A percentile compares a stretch with the other conserved stretches of the same genome.
Evolutionary conservation across 768 basidiomycete genomes (phyloP).

Genomic region (Tubosaeta brunneosetosa): DNA sequence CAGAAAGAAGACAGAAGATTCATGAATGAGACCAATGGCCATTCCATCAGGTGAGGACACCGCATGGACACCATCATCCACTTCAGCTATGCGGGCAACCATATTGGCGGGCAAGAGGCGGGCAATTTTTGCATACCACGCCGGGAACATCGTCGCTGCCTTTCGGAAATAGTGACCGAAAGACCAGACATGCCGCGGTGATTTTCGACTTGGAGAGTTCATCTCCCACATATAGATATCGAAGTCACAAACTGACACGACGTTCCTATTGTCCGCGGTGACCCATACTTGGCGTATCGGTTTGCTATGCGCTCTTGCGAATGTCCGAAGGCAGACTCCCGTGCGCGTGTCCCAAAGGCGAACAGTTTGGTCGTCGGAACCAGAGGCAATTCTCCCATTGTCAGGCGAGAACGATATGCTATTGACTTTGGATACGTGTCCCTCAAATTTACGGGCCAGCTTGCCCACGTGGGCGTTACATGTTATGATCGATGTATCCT

Average conservation of each 20-base stretch:
- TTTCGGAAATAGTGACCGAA: slow-evolving; percentile 8
- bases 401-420: slow-evolving; percentile 22
- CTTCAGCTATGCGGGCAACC: slow-evolving; percentile 4
- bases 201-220: slow-evolving; percentile 3
- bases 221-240: slow-evolving; percentile 13
- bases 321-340: slow-evolving; percentile 15
- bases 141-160: slow-evolving; percentile 3
- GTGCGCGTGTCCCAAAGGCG: slow-evolving; percentile 24
- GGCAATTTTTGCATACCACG: slow-evolving; percentile 14
- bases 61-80: slow-evolving; percentile 9
- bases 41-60: slow-evolving; percentile 9
- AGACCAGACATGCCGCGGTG: slow-evolving; percentile 13
- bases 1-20: slow-evolving; percentile 1
- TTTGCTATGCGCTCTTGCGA: slow-evolving; percentile 11
- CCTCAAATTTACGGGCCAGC: slow-evolving; percentile 9
- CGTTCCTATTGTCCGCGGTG: slow-evolving; percentile 11
- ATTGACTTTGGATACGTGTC: slow-evolving; percentile 16
- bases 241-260: slow-evolving; percentile 13
- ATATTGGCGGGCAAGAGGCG: slow-evolving; percentile 1
- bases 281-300: slow-evolving; percentile 15
- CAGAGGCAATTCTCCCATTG: slow-evolving; percentile 14
- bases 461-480: slow-evolving; percentile 10
- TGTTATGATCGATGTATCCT: slow-evolving; percentile 11
- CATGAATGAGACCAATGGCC: slow-evolving; percentile 1
- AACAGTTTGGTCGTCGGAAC: slow-evolving; percentile 18